These are phyloP conservation scores for Pseudocercospora fijiensis DNA, from an alignment of 2,329 filamentous ascomycete species.

Conservation along the genomic window DNA sequence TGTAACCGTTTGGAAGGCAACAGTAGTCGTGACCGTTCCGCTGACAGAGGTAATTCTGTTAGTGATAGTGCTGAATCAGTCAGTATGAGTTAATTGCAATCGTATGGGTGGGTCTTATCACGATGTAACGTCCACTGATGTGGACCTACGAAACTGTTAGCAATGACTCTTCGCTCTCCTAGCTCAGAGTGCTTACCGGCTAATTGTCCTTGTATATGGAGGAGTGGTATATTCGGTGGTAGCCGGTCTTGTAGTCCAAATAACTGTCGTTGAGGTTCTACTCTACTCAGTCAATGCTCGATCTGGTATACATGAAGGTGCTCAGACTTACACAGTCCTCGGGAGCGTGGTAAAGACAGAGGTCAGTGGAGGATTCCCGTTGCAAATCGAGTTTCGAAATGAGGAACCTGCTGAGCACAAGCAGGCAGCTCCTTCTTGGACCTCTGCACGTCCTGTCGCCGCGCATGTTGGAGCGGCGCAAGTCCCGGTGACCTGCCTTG, in stretches of 20 bases:
- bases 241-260: neutral
- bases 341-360: neutral
- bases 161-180: neutral
- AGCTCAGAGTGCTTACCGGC: neutral
- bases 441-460: neutral
- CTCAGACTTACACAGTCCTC: neutral
- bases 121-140: slow-evolving; percentile 3
- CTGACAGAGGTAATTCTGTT: neutral
- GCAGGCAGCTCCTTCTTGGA: slow-evolving; percentile 1
- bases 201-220: neutral
- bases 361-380: neutral
- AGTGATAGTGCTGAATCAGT: neutral
- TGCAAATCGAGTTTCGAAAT: neutral
- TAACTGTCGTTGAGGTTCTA: neutral
- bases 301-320: neutral
- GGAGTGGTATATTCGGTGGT: slow-evolving; percentile 1
- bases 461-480: neutral
- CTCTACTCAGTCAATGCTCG: neutral
- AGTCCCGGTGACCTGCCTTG: neutral
- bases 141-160: neutral
- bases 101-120: neutral
- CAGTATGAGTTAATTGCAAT: neutral
- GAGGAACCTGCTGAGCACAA: neutral
- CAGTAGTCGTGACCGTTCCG: neutral
- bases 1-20: neutral